Conservation (phyloP, 2,329 filamentous ascomycete species). For the Sphaceloma murrayae region DNA sequence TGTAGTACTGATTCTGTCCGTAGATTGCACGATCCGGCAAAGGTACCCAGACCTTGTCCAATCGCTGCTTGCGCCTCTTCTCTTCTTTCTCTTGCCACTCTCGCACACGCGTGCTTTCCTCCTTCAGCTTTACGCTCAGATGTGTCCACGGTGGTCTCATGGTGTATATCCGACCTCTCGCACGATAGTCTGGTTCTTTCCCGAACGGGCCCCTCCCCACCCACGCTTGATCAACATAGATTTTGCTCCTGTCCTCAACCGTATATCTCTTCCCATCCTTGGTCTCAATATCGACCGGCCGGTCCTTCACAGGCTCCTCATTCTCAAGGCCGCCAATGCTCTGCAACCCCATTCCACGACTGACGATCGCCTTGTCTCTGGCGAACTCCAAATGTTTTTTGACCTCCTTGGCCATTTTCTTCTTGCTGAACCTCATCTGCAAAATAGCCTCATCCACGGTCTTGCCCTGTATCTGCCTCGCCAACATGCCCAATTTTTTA, state of each 20-base stretch:
- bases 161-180: conserved; percentile 59
- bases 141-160: conserved; percentile 65
- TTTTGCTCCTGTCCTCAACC: conserved; percentile 63
- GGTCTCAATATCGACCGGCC: conserved; percentile 53
- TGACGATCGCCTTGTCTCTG: conserved; percentile 68
- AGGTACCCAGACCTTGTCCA: conserved; percentile 76
- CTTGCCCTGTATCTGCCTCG: conserved; percentile 85
- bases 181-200: conserved; percentile 58
- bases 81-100: conserved; percentile 67
- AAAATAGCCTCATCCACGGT: conserved; percentile 85
- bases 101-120: conserved; percentile 81
- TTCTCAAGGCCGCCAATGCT: conserved; percentile 19
- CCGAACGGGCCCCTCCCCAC: conserved; percentile 65
- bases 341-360: conserved; percentile 71
- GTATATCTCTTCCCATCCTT: conserved; percentile 65
- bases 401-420: conserved; percentile 79
- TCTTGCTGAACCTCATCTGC: conserved; percentile 93
- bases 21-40: conserved; percentile 77
- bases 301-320: conserved; percentile 17
- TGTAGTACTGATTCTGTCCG: conserved; percentile 79
- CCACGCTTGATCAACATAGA: conserved; percentile 92
- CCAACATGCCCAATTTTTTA: conserved; percentile 83
- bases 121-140: conserved; percentile 74
- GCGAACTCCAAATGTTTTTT: conserved; percentile 70
- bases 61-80: conserved; percentile 62